phyloP scores from a whole-genome alignment of 148 eudicot genomes.

The Amaranthus hypochondriacus region DNA sequence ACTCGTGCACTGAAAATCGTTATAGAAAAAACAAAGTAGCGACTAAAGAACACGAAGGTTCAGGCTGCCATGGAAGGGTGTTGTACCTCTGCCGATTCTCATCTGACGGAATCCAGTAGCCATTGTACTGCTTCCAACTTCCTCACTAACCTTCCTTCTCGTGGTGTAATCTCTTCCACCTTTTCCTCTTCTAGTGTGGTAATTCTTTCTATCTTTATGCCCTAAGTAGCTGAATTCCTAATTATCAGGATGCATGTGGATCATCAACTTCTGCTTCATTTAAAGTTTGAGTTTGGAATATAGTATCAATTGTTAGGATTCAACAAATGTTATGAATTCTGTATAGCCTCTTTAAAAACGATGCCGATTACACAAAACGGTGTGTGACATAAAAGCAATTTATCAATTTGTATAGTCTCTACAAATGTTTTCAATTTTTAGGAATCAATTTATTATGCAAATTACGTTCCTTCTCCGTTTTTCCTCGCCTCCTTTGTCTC shows the following conservation, averaged over 20 bases:
- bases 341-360: no score
- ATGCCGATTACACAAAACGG: no score
- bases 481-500: no score
- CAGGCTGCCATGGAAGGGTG: constrained; percentile 37
- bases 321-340: no score
- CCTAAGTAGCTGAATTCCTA: no score
- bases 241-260: background rate
- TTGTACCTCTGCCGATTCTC: constrained; percentile 28
- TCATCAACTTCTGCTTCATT: background rate
- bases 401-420: no score
- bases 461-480: no score
- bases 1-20: no score
- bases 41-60: background rate
- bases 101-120: constrained; percentile 11
- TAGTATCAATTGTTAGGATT: background rate
- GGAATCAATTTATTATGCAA: no score
- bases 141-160: constrained; percentile 71
- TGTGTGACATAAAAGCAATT: no score
- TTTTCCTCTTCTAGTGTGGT: constrained; percentile 64
- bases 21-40: no score
- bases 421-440: no score
- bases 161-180: constrained; percentile 72
- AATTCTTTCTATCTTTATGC: constrained; percentile 8
- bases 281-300: background rate
- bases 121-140: constrained; percentile 37